Base-by-base conservation (phyloP, 139 green algal species). In the Chloropicon primus region DNA sequence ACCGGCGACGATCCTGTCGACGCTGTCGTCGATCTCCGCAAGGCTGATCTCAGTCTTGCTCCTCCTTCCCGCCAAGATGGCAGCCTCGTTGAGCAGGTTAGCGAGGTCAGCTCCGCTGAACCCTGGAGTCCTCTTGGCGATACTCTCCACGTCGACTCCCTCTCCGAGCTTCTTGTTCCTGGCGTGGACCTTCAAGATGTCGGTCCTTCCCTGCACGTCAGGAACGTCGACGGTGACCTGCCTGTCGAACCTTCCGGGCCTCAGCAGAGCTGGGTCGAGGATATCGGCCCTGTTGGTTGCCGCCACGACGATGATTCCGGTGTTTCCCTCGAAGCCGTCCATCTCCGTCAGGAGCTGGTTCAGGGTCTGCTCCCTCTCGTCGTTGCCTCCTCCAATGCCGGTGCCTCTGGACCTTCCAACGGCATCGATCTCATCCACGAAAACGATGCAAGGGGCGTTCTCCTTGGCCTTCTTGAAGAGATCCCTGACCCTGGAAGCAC, bases 401-500 rank as follows among this genome's bases (percentile, higher is more conserved):
- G 94, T 93, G 29, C 94, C 94, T 75, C 94, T 90, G 74, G 94
- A 92, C 71, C 94, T 89, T 78, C 94, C 94, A 1, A 98, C 94
- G 41, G 94, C 94, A 84, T 98, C 94, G 79, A 98, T 98, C 88
- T 98, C 94, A 87, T 98, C 94, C 29, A 98, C 95, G 86, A 98
- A 98, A 71, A 98, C 85, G 80, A 98, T 98, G 92, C 94, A 98
- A 2, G 94, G 94, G 0, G 94, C 94, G 84, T 98, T 98, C 83
- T 96, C 89, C 88, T 98, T 98, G 53, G 94, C 94, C 87, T 98
- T 98, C 87, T 98, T 96, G 84, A 98, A 98, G 53, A 98, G 86
- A 84, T 98, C 94, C 25, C 94, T 84, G 25, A 98, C 94, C 76
- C 94, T 91, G 53, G 89, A 95, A 1, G 94, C 94, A 78, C 94